Percentiles rank a stretch among this genome's conserved stretches.
These are phyloP conservation scores for Paecilomyces fulvus DNA, from an alignment of 2,329 filamentous ascomycete genomes.

Conservation along the genomic window DNA sequence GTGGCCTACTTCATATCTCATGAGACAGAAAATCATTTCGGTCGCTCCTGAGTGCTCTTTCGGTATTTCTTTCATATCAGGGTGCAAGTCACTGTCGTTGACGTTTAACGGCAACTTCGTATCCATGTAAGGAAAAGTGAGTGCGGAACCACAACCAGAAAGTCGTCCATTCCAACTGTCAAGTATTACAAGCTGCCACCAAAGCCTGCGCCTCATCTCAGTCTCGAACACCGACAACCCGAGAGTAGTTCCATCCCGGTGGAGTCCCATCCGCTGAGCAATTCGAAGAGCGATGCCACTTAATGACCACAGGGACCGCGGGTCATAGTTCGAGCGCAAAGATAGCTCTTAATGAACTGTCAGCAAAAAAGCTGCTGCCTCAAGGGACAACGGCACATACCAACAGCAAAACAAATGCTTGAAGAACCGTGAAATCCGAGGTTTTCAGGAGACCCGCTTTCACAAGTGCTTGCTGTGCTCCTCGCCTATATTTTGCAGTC, in stretches of 20 bases:
- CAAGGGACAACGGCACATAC: background rate
- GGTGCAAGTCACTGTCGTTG: slow-evolving; percentile 33
- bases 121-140: background rate
- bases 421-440: slow-evolving; percentile 48
- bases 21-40: slow-evolving; percentile 37
- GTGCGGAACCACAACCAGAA: too few species aligned
- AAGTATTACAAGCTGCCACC: slow-evolving; percentile 44
- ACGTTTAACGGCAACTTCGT: slow-evolving; percentile 33
- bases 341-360: too few species aligned
- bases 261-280: slow-evolving; percentile 59
- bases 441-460: slow-evolving; percentile 12
- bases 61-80: slow-evolving; percentile 36
- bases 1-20: slow-evolving; percentile 24
- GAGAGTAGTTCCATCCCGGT: slow-evolving; percentile 51
- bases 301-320: slow-evolving; percentile 51
- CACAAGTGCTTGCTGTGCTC: slow-evolving; percentile 12
- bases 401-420: slow-evolving; percentile 52
- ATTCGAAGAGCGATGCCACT: slow-evolving; percentile 55
- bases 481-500: slow-evolving; percentile 12
- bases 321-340: slow-evolving; percentile 25
- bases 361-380: too few species aligned
- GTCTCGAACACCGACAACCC: slow-evolving; percentile 55
- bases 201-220: slow-evolving; percentile 59
- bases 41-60: slow-evolving; percentile 34
- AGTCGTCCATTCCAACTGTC: too few species aligned